phyloP scores from a whole-genome alignment of 352 stramenopile genomes.

The Phytopythium cucurbitacearum region DNA sequence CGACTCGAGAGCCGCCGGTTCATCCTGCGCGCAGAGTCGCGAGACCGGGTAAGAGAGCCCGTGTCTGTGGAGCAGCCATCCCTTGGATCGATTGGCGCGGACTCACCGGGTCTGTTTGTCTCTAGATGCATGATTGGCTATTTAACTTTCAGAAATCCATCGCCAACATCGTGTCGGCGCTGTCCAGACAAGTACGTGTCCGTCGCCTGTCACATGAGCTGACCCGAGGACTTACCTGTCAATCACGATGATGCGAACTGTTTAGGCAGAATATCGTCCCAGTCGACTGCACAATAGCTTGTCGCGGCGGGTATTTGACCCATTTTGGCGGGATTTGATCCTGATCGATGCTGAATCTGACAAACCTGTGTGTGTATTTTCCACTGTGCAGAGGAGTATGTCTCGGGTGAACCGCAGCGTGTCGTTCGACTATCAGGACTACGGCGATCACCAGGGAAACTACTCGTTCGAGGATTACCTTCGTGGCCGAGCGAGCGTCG shows the following conservation, averaged over 20 bases:
- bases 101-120: background rate
- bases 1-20: conserved; percentile 70
- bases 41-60: conserved; percentile 49
- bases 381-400: conserved; percentile 40
- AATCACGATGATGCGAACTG: conserved; percentile 7
- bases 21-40: conserved; percentile 74
- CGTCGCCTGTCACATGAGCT: conserved; percentile 3
- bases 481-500: conserved; percentile 30
- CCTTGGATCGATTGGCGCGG: too few species aligned
- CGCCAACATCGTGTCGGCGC: conserved; percentile 75
- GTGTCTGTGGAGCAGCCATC: background rate
- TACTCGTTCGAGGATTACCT: conserved; percentile 53
- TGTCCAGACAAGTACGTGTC: conserved; percentile 50
- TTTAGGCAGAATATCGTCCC: conserved; percentile 39
- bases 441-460: conserved; percentile 27
- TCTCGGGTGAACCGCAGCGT: conserved; percentile 67
- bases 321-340: conserved; percentile 8
- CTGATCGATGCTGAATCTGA: conserved; percentile 10
- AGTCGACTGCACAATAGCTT: conserved; percentile 45
- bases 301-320: conserved; percentile 51
- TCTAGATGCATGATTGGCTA: conserved; percentile 88
- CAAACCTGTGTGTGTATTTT: conserved; percentile 3
- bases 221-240: background rate
- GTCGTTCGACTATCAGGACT: conserved; percentile 72
- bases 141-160: conserved; percentile 90